Conservation (phyloP, 2,329 filamentous ascomycete genomes). For the Arthrocladium fulminans region DNA sequence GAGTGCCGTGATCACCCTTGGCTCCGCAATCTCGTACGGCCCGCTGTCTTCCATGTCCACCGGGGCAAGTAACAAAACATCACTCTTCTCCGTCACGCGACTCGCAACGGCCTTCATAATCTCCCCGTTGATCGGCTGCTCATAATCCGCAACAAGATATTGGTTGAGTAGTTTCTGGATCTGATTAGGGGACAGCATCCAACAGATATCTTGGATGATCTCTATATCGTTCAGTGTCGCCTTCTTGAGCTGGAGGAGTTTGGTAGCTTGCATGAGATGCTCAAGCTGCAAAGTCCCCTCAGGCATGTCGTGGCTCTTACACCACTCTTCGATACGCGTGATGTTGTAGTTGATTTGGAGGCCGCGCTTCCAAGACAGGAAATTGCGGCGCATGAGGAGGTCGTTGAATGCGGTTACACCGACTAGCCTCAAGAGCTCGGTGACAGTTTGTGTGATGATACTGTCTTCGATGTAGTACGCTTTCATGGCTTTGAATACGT, state of each 20-base stretch:
- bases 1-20: conserved; percentile 85
- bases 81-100: conserved; percentile 94
- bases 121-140: conserved; percentile 97
- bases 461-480: conserved; percentile 94
- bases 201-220: conserved; percentile 99
- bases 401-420: conserved; percentile 98
- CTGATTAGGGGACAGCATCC: conserved; percentile 91
- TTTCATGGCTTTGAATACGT: conserved; percentile 97
- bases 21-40: conserved; percentile 96
- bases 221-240: conserved; percentile 98
- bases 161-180: conserved; percentile 99
- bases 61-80: conserved; percentile 82
- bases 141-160: conserved; percentile 96
- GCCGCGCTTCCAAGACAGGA: conserved; percentile 98
- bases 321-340: conserved; percentile 98
- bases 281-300: conserved; percentile 95
- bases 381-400: conserved; percentile 92
- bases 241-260: conserved; percentile 96
- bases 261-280: conserved; percentile 97
- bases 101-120: conserved; percentile 99
- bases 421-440: conserved; percentile 82
- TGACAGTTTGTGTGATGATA: conserved; percentile 92
- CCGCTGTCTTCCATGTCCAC: conserved; percentile 99
- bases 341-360: conserved; percentile 99
- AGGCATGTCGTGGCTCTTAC: conserved; percentile 99